These are phyloP conservation scores for Kwoniella shivajii DNA, from an alignment of 1,284 basidiomycete species.

Conservation along the genomic window DNA sequence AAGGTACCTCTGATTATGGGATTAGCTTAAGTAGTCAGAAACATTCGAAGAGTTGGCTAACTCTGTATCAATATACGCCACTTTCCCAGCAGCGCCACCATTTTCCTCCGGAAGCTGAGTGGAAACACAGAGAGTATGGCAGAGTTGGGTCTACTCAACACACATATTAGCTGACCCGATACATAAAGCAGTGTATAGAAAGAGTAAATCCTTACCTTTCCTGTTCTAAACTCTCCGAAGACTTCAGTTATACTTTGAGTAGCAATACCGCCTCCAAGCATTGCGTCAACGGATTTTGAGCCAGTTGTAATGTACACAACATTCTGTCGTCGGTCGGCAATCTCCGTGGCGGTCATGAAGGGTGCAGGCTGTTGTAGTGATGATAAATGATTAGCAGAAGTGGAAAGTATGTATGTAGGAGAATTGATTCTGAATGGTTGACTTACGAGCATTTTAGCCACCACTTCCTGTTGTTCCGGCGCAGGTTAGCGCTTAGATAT, in stretches of 20 bases:
- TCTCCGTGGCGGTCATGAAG: constrained; percentile 84
- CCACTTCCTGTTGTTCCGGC: constrained; percentile 81
- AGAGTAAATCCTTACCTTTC: constrained; percentile 66
- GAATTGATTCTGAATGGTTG: neutral
- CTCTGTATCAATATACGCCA: constrained; percentile 94
- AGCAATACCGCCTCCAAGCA: constrained; percentile 81
- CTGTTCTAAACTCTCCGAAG: constrained; percentile 56
- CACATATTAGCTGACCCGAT: neutral
- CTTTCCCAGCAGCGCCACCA: constrained; percentile 84
- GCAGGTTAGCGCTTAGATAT: no score
- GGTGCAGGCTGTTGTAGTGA: constrained; percentile 68
- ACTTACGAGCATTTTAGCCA: constrained; percentile 73
- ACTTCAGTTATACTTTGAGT: constrained; percentile 84
- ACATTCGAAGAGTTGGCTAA: constrained; percentile 27
- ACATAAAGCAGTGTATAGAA: neutral
- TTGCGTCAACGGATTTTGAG: constrained; percentile 83
- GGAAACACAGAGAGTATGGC: constrained; percentile 87
- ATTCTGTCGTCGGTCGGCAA: constrained; percentile 77
- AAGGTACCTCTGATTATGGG: constrained; percentile 69
- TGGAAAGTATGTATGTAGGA: neutral
- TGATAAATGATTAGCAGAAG: neutral
- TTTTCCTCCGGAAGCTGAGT: constrained; percentile 84
- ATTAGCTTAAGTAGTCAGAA: neutral
- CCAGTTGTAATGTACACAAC: constrained; percentile 82
- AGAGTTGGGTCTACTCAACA: constrained; percentile 73